Evolutionary conservation across 2,329 filamentous ascomycete species (phyloP).

Genomic region (Botrytis paeoniae): DNA sequence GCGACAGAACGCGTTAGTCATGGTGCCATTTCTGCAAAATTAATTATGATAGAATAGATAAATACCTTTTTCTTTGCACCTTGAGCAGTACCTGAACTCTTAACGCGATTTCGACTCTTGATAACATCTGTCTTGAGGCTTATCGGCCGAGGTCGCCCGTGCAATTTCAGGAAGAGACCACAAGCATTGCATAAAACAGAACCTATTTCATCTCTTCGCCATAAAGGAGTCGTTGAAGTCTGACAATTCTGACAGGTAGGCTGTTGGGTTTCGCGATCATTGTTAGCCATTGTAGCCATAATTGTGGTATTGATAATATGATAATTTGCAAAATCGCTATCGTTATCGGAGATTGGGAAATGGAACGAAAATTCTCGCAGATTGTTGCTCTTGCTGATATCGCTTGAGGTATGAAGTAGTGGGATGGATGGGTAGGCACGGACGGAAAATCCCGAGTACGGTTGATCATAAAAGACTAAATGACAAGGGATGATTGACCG

Average conservation of each 20-base stretch:
- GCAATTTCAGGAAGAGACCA: constrained; percentile 94
- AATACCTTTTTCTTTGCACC: constrained; percentile 80
- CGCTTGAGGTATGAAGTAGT: constrained; percentile 9
- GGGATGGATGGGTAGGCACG: not conserved
- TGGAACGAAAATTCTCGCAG: constrained; percentile 20
- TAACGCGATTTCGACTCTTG: constrained; percentile 97
- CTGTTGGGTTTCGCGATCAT: constrained; percentile 60
- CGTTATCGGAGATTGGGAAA: constrained; percentile 21
- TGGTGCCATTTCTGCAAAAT: constrained; percentile 25
- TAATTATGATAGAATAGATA: constrained; percentile 16
- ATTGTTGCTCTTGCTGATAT: constrained; percentile 14
- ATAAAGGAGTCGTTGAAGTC: constrained; percentile 92
- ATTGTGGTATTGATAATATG: constrained; percentile 23
- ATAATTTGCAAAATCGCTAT: constrained; percentile 21
- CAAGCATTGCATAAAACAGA: constrained; percentile 98
- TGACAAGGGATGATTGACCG: not conserved
- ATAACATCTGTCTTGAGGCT: constrained; percentile 99
- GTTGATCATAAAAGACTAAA: constrained; percentile 2
- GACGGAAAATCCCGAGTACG: constrained; percentile 7
- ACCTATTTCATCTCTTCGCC: constrained; percentile 94
- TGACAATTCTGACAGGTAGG: constrained; percentile 95
- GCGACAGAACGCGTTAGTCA: constrained; percentile 31
- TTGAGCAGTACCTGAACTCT: constrained; percentile 73
- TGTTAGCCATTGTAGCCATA: constrained; percentile 51
- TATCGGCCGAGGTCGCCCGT: constrained; percentile 88